A percentile compares a stretch with the other conserved stretches of the same genome.
phyloP scores from a whole-genome alignment of 257 asterid genomes.

The Solanum infundibuliforme region DNA sequence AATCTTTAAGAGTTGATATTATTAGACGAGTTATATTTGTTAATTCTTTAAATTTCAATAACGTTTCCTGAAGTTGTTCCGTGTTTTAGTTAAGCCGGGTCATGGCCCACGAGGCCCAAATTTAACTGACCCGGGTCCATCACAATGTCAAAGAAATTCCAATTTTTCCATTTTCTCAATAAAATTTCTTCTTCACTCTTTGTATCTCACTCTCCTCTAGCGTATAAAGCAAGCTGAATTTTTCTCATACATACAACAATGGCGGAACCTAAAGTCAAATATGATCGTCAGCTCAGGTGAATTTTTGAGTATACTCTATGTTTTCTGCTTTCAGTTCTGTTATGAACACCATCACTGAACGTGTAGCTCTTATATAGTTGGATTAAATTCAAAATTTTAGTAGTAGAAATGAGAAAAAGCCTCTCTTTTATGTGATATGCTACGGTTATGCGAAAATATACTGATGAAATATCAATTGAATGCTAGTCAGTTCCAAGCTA shows the following conservation, averaged over 20 bases:
- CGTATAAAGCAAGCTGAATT: background rate
- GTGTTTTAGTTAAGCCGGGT: background rate
- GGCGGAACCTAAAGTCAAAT: background rate
- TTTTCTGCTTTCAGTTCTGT: background rate
- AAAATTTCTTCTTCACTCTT: background rate
- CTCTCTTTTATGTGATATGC: background rate
- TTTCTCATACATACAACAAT: background rate
- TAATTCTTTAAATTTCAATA: no score
- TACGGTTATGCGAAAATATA: background rate
- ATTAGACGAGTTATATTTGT: no score
- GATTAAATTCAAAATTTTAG: background rate
- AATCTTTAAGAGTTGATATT: no score
- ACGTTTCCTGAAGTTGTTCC: background rate
- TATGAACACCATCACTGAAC: background rate
- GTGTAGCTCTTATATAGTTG: background rate
- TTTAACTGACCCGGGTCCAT: background rate
- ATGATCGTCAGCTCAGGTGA: conserved; percentile 99
- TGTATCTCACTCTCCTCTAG: background rate
- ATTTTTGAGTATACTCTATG: background rate
- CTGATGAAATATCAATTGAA: background rate
- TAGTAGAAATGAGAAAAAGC: background rate
- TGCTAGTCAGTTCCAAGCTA: background rate
- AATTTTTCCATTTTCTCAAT: no score
- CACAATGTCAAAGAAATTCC: background rate
- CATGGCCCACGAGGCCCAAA: background rate